Conservation (phyloP, 306 rosid species). For the Begonia fuchsioides region DNA sequence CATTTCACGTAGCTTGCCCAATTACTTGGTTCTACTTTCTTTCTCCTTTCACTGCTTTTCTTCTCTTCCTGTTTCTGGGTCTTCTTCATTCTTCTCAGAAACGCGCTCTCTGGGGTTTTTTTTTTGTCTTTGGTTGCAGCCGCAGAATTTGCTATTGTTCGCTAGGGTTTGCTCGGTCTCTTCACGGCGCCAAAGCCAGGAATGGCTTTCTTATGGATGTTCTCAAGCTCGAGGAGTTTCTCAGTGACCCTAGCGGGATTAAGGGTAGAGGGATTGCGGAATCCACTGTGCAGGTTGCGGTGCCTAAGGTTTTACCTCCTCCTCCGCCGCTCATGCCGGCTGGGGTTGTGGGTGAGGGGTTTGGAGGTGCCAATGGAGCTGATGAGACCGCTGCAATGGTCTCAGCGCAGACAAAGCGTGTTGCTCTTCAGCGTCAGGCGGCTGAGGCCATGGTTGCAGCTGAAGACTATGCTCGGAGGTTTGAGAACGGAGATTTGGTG, state of each 20-base stretch:
- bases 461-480: conserved; percentile 77
- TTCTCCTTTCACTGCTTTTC: background rate
- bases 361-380: conserved; percentile 18
- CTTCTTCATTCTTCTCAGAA: background rate
- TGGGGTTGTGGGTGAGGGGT: conserved; percentile 16
- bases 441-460: conserved; percentile 97
- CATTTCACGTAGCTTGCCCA: conserved; percentile 86
- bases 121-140: conserved; percentile 21
- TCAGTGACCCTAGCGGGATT: conserved; percentile 31
- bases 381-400: conserved; percentile 45
- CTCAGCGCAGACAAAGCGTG: conserved; percentile 71
- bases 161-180: conserved; percentile 51
- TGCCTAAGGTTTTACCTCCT: conserved; percentile 64
- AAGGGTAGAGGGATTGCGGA: conserved; percentile 22
- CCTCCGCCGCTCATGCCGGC: conserved; percentile 27
- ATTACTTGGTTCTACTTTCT: conserved; percentile 42
- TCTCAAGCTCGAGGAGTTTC: conserved; percentile 31
- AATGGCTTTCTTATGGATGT: conserved; percentile 33
- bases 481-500: conserved; percentile 64
- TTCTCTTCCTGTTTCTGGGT: background rate
- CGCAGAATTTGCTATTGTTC: conserved; percentile 58
- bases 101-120: conserved; percentile 1
- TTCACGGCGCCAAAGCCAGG: conserved; percentile 22
- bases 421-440: conserved; percentile 69
- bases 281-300: conserved; percentile 40